Base-by-base conservation (phyloP, 225 moss, liverwort and hornwort species). In the Thuidium tamariscinum region DNA sequence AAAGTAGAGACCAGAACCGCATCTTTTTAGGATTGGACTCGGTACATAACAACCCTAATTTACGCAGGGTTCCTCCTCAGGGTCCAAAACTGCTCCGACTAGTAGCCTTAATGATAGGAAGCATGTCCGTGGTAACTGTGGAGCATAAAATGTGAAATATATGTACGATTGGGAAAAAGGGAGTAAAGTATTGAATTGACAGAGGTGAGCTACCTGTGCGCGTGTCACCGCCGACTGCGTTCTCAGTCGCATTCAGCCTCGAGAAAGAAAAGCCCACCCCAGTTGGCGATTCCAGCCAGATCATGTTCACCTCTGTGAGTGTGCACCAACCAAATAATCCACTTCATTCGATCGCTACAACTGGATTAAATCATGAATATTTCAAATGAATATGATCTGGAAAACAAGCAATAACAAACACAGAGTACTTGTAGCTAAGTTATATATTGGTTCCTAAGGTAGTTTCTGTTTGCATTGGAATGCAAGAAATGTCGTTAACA, bases 261-360 rank as follows among this genome's bases (percentile, higher is more conserved):
- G 91, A 84, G 85, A 77, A 93, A 13, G 93, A 93, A 77, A 92
- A 93, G 2, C 93, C 93, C 60, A 92, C 92, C 7, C 93, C 93
- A 23, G 89, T 91, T 4, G 92, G 93, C 32, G 93, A 93, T 82
- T 93, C 93, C 85, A 93, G 61, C 92, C 92, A 93, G 73, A 93
- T 83, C 88, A 92, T 89, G 87, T 92, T 92, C 90, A 87, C 93
- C 80, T 92, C 93, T 93, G 87, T 62, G 59, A 49, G 22, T 30
- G 25, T 20, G 44, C 29, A 56, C 16, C 48, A 60, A 74, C 29
- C 30, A 72, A 36, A 20, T 16, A 42, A 23, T 29, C 56, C 29
- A 22, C 15, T 69, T 71, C 15, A 64, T 54, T 74, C 2, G 32
- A 75, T n/a, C n/a, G n/a, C n/a, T n/a, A n/a, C n/a, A n/a, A n/a